A percentile compares a stretch with the other conserved stretches of the same genome.
These are phyloP conservation scores for Boletus rubroflammeus DNA, from an alignment of 768 basidiomycete species.

Conservation along the genomic window DNA sequence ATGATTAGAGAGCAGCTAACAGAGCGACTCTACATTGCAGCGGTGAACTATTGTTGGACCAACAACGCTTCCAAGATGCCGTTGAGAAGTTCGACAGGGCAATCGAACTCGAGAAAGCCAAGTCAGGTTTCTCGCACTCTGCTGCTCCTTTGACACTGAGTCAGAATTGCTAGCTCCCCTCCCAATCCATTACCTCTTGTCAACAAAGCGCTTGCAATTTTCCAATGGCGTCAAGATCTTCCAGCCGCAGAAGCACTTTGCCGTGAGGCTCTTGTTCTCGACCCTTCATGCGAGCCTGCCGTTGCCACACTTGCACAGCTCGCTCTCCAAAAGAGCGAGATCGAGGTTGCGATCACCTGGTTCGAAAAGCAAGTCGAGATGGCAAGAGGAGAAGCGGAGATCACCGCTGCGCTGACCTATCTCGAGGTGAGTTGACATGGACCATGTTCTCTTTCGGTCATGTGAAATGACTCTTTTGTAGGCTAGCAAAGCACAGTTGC, in stretches of 20 bases:
- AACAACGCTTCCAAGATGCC: slow-evolving; percentile 81
- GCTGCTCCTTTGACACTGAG: background rate
- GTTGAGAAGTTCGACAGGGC: slow-evolving; percentile 92
- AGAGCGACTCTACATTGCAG: slow-evolving; percentile 37
- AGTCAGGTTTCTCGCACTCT: slow-evolving; percentile 39
- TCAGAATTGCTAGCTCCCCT: slow-evolving; percentile 37
- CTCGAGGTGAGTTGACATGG: slow-evolving; percentile 55
- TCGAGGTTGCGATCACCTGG: slow-evolving; percentile 81
- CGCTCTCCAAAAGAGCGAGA: slow-evolving; percentile 84
- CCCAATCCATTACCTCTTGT: slow-evolving; percentile 89
- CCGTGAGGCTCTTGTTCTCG: slow-evolving; percentile 81
- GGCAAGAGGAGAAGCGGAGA: slow-evolving; percentile 87
- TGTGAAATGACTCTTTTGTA: slow-evolving; percentile 28
- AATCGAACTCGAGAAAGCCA: slow-evolving; percentile 79
- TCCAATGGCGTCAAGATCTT: slow-evolving; percentile 94
- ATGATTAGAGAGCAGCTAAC: background rate
- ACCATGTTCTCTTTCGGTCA: background rate
- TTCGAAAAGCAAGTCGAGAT: slow-evolving; percentile 82
- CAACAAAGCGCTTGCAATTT: slow-evolving; percentile 96
- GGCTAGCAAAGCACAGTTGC: slow-evolving; percentile 79
- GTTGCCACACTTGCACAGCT: slow-evolving; percentile 95
- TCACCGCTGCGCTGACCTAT: slow-evolving; percentile 73
- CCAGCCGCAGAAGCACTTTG: slow-evolving; percentile 79
- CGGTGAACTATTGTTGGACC: slow-evolving; percentile 92
- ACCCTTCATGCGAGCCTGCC: slow-evolving; percentile 94